Base-by-base conservation (phyloP, 164 flowering plant species). In the Tetrastigma voinierianum region DNA sequence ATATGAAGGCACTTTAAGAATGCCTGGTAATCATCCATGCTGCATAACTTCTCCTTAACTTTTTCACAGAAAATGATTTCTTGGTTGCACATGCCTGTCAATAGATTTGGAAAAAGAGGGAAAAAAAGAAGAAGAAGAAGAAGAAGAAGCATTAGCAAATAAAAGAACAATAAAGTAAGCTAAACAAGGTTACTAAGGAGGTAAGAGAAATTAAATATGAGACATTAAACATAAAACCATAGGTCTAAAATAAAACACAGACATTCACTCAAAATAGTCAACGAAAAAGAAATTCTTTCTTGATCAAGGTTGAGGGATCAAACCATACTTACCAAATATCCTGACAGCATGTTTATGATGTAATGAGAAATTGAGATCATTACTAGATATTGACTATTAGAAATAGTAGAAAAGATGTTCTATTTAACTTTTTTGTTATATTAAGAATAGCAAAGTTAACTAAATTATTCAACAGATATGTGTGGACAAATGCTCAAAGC, bases 1-100 rank as follows among this genome's bases (percentile, higher is more conserved):
- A 86, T 87, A 63, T 86, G 69, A 51, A 87, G 87, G 73, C 84
- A 88, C 76, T 86, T 88, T 77, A 88, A 74, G 65, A 88, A 88
- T 59, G 85, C 78, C 56, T 88, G 93, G 69, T 87, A 87, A 71
- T 86, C 93, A 74, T 78, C 89, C n/a, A 78, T 54, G 63, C 67
- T 80, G 32, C 79, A 62, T 66, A 88, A 68, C 70, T 76, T 80
- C 70, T 84, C 93, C 78, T 84, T 88, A 16, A 88, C 90, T 79
- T 81, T 84, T 51, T 88, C 90, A 72, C 85, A 84, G 74, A 88
- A 88, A 44, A 59, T 62, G 64, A 88, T 83, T 57, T 80, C 93
- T 76, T 78, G 84, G 63, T 71, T 77, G 76, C 81, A 87, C 73
- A 81, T 84, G 57, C 82, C 92, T 87, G 80, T 17, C 49, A 77